Conservation (phyloP, 164 flowering plant species). For the Kalanchoe fedtschenkoi region DNA sequence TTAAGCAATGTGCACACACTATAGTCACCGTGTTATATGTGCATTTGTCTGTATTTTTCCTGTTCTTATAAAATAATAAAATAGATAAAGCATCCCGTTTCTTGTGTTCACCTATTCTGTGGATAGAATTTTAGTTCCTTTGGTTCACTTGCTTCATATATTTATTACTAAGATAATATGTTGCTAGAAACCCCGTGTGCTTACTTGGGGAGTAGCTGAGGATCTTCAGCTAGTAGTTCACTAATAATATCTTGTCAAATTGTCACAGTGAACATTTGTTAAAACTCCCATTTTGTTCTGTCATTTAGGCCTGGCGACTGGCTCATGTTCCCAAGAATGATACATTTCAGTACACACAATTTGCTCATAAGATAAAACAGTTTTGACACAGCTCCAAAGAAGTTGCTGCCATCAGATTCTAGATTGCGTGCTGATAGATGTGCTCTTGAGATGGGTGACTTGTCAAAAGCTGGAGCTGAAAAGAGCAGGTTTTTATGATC, state of each 20-base stretch:
- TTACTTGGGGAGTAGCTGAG: neutral
- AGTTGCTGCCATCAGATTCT: slow-evolving; percentile 1
- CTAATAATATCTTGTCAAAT: too few species aligned
- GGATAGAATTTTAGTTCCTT: neutral
- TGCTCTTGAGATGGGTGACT: neutral
- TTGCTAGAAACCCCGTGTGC: neutral
- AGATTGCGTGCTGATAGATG: slow-evolving; percentile 1
- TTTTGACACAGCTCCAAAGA: slow-evolving; percentile 2
- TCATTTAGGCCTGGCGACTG: neutral
- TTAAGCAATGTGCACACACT: too few species aligned
- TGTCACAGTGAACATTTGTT: neutral
- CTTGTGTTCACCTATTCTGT: neutral
- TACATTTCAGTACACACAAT: slow-evolving; percentile 1
- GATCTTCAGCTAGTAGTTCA: neutral
- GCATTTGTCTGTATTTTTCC: neutral
- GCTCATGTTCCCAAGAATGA: slow-evolving; percentile 2
- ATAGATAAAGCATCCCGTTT: neutral
- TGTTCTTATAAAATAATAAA: too few species aligned
- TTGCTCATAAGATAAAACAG: slow-evolving; percentile 5
- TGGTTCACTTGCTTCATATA: neutral
- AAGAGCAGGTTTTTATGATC: neutral
- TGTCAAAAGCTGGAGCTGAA: slow-evolving; percentile 4
- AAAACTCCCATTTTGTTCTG: neutral
- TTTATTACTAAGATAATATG: neutral
- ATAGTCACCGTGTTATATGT: too few species aligned